Evolutionary conservation across 495 filamentous ascomycete species (phyloP), one percentile per base, ranked within the genome.

Genomic region (Evernia prunastri): DNA sequence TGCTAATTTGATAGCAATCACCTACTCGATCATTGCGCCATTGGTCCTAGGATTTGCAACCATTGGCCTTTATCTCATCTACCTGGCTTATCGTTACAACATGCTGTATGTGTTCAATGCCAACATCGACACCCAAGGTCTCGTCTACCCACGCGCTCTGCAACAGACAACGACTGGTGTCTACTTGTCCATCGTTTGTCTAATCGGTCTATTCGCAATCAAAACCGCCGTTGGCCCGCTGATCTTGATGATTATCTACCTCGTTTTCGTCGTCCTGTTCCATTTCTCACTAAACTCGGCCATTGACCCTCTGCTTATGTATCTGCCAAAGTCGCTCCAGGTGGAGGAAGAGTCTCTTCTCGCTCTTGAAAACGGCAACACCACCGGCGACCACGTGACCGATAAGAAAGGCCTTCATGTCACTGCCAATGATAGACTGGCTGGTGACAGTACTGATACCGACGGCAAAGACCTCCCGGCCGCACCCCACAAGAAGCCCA

Each of bases 81-180:
- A 97, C 76, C 79, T 96, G 56, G 92, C 94, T 61, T 97, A 90
- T 83, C 85, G 91, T 8, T 97, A 98, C 81, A 96, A 98, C 72
- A 73, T 97, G 69, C 82, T 98, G 56, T 98, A 95, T 75, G 91
- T 96, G 58, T 90, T 87, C 59, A 89, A 95, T 70, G 82, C 88
- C 36, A 66, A 80, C 59, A 87, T 97, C 72, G 93, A 98, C 76
- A 97, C 94, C 33, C 91, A 95, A 68, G 94, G 94, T 61, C 84
- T 89, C 42, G 84, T 89, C 66, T 98, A 97, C 72, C 86, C 89
- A 7, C 85, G 86, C 42, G 94, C 89, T n/a, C 77, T 98, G 66
- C 92, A 97, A 73, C 94, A 98, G 67, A 84, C 95, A 65, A 88
- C 92, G 49, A 86, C 89, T 1, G 94, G 94, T 67, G 81, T 94